Evolutionary conservation across 2,329 filamentous ascomycete genomes (phyloP).

Genomic region (Nothomitra cinnamomea): DNA sequence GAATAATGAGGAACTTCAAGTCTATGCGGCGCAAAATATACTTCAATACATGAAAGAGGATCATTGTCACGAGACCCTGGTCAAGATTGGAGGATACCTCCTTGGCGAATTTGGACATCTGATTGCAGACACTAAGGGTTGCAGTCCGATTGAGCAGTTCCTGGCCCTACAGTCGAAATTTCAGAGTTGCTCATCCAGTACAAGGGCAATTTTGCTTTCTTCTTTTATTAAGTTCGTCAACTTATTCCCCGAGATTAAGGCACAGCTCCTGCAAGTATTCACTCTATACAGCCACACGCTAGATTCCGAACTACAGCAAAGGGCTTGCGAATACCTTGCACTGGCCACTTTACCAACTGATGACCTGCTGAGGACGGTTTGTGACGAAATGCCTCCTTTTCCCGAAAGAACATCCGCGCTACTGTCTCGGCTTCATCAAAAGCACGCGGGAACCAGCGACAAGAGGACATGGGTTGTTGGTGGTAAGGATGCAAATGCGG

Average conservation of each 20-base stretch:
- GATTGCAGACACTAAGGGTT: conserved; percentile 79
- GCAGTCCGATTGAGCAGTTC: conserved; percentile 94
- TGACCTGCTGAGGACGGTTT: conserved; percentile 80
- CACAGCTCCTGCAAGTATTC: conserved; percentile 81
- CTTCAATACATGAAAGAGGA: conserved; percentile 83
- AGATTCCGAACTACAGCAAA: conserved; percentile 87
- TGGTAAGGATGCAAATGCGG: conserved; percentile 81
- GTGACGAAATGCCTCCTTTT: conserved; percentile 98
- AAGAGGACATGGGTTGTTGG: conserved; percentile 97
- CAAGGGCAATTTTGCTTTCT: conserved; percentile 83
- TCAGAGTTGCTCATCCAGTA: conserved; percentile 71
- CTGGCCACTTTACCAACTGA: conserved; percentile 76
- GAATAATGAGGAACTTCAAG: conserved; percentile 95
- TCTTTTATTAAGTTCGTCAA: conserved; percentile 98
- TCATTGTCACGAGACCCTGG: conserved; percentile 87
- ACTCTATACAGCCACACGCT: conserved; percentile 83
- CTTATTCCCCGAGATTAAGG: conserved; percentile 94
- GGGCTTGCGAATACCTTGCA: conserved; percentile 86
- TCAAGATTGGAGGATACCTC: conserved; percentile 95
- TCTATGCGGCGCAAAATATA: conserved; percentile 88
- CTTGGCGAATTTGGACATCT: conserved; percentile 94
- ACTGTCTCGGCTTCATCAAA: conserved; percentile 82
- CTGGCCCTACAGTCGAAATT: conserved; percentile 84
- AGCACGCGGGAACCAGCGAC: conserved; percentile 81
- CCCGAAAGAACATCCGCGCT: conserved; percentile 86